Evolutionary conservation across 2,329 filamentous ascomycete genomes (phyloP).

Genomic region (Claviceps sp.): DNA sequence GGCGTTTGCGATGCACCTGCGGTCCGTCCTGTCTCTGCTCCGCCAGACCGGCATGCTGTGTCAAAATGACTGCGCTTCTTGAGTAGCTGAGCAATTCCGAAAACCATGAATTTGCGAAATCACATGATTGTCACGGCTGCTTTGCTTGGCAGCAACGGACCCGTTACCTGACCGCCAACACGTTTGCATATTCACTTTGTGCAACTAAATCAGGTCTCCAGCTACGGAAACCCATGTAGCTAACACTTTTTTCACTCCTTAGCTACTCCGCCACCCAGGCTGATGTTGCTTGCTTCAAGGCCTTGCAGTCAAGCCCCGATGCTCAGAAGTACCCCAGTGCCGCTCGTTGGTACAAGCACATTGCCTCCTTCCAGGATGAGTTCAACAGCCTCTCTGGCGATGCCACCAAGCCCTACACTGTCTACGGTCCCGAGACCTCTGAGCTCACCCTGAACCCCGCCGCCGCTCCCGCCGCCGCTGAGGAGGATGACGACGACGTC

Average conservation of each 20-base stretch:
- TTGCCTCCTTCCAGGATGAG: conserved; percentile 82
- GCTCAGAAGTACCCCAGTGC: conserved; percentile 84
- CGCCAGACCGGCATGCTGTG: background rate
- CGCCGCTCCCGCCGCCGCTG: conserved; percentile 59
- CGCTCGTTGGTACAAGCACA: conserved; percentile 98
- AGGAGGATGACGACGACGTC: conserved; percentile 63
- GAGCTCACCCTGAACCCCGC: conserved; percentile 75
- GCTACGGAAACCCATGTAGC: background rate
- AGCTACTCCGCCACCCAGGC: conserved; percentile 69
- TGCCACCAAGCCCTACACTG: conserved; percentile 73
- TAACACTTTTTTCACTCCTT: background rate
- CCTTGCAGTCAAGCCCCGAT: conserved; percentile 60
- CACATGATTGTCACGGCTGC: background rate
- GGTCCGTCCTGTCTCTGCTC: background rate
- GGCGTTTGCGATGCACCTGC: background rate
- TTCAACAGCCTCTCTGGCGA: conserved; percentile 86
- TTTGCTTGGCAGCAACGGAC: background rate
- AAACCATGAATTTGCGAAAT: background rate
- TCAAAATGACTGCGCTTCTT: background rate
- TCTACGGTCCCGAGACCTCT: conserved; percentile 75
- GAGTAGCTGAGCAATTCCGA: background rate
- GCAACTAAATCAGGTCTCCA: background rate
- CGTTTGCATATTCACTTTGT: background rate
- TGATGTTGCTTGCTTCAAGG: conserved; percentile 93
- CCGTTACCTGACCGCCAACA: background rate